Evolutionary conservation across 2,329 filamentous ascomycete species (phyloP), one percentile per base, ranked within the genome.

Genomic region (Rasamsonia emersonii): DNA sequence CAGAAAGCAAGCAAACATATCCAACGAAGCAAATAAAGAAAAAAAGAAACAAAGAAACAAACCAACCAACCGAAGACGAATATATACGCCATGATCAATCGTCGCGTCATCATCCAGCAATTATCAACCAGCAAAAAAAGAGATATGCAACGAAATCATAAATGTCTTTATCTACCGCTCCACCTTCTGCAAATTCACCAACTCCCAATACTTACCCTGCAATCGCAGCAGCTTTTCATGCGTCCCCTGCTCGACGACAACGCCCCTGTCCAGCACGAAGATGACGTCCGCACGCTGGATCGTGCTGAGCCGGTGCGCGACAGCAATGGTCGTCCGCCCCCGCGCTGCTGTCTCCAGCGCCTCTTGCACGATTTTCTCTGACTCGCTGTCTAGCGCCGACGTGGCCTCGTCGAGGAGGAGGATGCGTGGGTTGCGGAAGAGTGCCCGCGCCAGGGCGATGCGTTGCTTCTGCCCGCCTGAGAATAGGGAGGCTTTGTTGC

Each of bases 241-340:
- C 6, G 77, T 85, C 4, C 89, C 89, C 45, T 74, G 71, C 65
- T 96, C 89, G 1, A 91, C 82, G 25, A 96, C 75, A 38, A 76
- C 72, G 5, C 89, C 89, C 47, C 84, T 78, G 56, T 94, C 86
- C 53, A 96, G 89, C 10, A 96, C 89, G 44, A 91, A 95, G 47
- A 96, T 95, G 30, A 89, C 65, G 53, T 96, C 89, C 1, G 89
- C 89, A 54, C 89, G 88, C 54, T 94, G 86, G 39, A 95, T 94
- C 0, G 89, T 95, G 50, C 79, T 85, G 5, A 96, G 65, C 14
- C 89, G 71, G 60, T 96, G 89, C 3, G 89, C 89, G 1, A 96
- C 88, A 1, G 89, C 88, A 40, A 96, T 91, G 0, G 89, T 96
- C 5, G 86, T 93, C 31, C 86, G 73, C 25, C 79, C 85, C 65